These are phyloP conservation scores for Pyrenochaeta sp. DNA, from an alignment of 2,329 filamentous ascomycete species.

Conservation along the genomic window DNA sequence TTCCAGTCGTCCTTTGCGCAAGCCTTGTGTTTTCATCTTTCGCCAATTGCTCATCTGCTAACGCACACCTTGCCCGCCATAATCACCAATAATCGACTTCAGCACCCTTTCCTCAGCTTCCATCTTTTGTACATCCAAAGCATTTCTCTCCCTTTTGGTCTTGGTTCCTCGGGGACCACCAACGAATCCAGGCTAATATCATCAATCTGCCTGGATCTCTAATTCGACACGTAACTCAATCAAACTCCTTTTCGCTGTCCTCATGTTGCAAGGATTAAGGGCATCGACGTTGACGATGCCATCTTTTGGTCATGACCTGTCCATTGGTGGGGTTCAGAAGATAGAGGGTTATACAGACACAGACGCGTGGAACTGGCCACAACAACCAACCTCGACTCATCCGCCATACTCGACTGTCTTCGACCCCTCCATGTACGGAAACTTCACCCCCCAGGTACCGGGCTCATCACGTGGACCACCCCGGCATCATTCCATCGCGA, in stretches of 20 bases:
- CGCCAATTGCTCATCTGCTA: too few relatives aligned
- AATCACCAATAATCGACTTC: too few relatives aligned
- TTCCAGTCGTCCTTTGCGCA: too few relatives aligned
- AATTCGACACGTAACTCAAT: constrained; percentile 5
- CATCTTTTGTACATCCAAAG: neutral
- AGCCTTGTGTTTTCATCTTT: too few relatives aligned
- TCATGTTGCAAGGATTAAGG: constrained; percentile 48
- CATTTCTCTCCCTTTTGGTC: constrained; percentile 7
- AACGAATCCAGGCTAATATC: neutral
- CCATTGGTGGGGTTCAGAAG: constrained; percentile 41
- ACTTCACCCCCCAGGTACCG: constrained; percentile 31
- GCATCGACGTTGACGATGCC: constrained; percentile 46
- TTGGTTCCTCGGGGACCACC: constrained; percentile 3
- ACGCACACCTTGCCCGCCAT: too few relatives aligned
- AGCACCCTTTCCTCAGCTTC: constrained; percentile 4
- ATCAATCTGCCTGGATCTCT: constrained; percentile 4
- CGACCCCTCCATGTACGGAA: constrained; percentile 39
- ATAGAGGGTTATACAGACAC: constrained; percentile 40
- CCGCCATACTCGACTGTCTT: constrained; percentile 37
- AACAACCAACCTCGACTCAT: constrained; percentile 32
- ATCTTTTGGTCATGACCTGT: constrained; percentile 45
- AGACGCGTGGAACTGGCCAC: constrained; percentile 43
- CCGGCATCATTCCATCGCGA: constrained; percentile 42
- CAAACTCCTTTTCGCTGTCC: constrained; percentile 16
- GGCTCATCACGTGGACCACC: constrained; percentile 26